phyloP scores from a whole-genome alignment of 495 filamentous ascomycete genomes.

The Neurospora discreta region DNA sequence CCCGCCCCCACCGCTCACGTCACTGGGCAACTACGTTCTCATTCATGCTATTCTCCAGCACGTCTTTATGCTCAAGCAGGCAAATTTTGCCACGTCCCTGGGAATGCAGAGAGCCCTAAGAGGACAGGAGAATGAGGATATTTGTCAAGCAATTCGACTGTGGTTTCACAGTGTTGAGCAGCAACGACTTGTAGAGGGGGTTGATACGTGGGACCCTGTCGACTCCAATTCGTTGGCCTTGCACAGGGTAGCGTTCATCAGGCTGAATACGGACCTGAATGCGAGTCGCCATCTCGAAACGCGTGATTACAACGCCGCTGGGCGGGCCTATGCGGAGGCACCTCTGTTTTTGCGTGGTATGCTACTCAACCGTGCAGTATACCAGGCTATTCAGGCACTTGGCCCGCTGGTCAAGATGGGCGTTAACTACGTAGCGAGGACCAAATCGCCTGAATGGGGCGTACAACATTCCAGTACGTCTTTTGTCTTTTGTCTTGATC shows the following conservation, averaged over 20 bases:
- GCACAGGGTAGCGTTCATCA: slow-evolving; percentile 54
- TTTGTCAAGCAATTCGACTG: slow-evolving; percentile 47
- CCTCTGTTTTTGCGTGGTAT: slow-evolving; percentile 47
- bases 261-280: slow-evolving; percentile 55
- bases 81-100: slow-evolving; percentile 37
- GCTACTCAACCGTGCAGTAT: slow-evolving; percentile 46
- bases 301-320: slow-evolving; percentile 49
- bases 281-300: slow-evolving; percentile 51
- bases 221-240: slow-evolving; percentile 59
- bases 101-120: slow-evolving; percentile 35
- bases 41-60: slow-evolving; percentile 61
- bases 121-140: slow-evolving; percentile 42
- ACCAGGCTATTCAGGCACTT: slow-evolving; percentile 60
- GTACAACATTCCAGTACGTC: slow-evolving; percentile 53
- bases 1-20: slow-evolving; percentile 43
- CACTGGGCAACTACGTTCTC: slow-evolving; percentile 55
- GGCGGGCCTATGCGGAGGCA: slow-evolving; percentile 44
- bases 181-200: slow-evolving; percentile 28
- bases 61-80: slow-evolving; percentile 55
- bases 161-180: slow-evolving; percentile 57
- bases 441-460: slow-evolving; percentile 58
- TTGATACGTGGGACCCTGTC: slow-evolving; percentile 40
- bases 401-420: slow-evolving; percentile 57
- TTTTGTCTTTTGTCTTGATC: neutral
- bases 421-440: slow-evolving; percentile 57